Evolutionary conservation across 2,329 filamentous ascomycete species (phyloP).

Genomic region (Sporothrix pallida): DNA sequence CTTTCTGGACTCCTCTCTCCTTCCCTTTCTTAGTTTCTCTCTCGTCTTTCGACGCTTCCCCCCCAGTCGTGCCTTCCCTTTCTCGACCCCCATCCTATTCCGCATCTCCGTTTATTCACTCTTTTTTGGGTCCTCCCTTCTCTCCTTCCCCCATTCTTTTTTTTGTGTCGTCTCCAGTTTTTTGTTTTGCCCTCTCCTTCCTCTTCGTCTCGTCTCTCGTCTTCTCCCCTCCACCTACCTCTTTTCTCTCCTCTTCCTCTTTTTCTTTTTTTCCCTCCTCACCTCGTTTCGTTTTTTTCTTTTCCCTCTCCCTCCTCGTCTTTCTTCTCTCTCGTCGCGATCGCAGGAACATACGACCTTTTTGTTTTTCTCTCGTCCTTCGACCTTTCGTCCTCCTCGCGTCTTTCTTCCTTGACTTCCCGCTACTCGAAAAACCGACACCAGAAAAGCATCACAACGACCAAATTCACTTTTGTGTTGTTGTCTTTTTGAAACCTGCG

Average conservation of each 20-base stretch:
- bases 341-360: conserved; percentile 8
- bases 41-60: neutral
- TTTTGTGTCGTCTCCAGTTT: conserved; percentile 26
- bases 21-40: neutral
- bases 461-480: conserved; percentile 51
- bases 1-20: no score
- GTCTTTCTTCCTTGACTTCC: conserved; percentile 18
- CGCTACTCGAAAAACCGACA: conserved; percentile 7
- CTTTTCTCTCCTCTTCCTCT: neutral
- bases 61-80: conserved; percentile 14
- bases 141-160: conserved; percentile 29
- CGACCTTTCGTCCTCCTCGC: conserved; percentile 7
- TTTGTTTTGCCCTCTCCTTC: conserved; percentile 14
- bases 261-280: conserved; percentile 1
- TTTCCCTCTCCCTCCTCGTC: conserved; percentile 1
- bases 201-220: conserved; percentile 24
- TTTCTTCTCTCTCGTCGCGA: conserved; percentile 22
- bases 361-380: conserved; percentile 19
- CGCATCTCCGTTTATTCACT: conserved; percentile 12
- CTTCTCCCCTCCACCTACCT: conserved; percentile 1
- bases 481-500: conserved; percentile 34
- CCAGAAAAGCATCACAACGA: conserved; percentile 38
- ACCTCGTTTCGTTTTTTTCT: conserved; percentile 17
- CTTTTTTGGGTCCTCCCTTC: conserved; percentile 6
- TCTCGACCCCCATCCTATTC: conserved; percentile 3